These are phyloP conservation scores for Teratosphaeria epicoccoides DNA, from an alignment of 2,329 filamentous ascomycete genomes.

Conservation along the genomic window DNA sequence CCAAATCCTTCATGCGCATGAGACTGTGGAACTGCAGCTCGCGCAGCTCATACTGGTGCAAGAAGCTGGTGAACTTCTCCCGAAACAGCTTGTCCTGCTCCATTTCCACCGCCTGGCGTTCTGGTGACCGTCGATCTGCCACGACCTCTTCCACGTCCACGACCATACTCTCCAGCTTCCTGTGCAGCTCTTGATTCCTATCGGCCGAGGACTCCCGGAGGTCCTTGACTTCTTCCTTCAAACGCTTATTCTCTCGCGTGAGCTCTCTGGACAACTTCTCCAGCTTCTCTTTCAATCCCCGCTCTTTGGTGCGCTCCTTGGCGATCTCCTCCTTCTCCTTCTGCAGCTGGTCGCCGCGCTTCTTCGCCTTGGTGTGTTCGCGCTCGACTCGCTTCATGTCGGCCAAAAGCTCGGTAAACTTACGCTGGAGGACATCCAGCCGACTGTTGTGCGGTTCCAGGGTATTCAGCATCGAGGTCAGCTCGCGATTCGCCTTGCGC, in stretches of 20 bases:
- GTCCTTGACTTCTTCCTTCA: constrained; percentile 86
- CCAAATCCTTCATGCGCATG: constrained; percentile 87
- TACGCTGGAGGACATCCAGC: constrained; percentile 80
- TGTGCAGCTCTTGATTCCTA: constrained; percentile 72
- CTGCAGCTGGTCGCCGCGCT: constrained; percentile 83
- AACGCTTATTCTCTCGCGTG: constrained; percentile 93
- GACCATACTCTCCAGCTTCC: constrained; percentile 69
- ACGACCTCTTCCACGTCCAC: constrained; percentile 82
- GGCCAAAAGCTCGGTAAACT: constrained; percentile 79
- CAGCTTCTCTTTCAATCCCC: constrained; percentile 85
- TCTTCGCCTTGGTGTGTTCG: constrained; percentile 92
- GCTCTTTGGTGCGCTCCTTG: constrained; percentile 80
- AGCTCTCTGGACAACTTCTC: constrained; percentile 93
- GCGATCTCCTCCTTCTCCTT: constrained; percentile 91
- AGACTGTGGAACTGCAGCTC: constrained; percentile 89
- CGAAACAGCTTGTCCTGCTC: constrained; percentile 74
- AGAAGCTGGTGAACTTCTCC: constrained; percentile 87
- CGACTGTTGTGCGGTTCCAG: constrained; percentile 89
- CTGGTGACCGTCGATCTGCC: constrained; percentile 40
- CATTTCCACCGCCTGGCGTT: constrained; percentile 70
- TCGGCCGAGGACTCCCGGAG: constrained; percentile 76
- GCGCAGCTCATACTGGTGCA: constrained; percentile 92
- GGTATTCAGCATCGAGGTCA: constrained; percentile 71
- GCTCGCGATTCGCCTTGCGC: constrained; percentile 83
- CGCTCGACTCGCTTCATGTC: constrained; percentile 95